These are phyloP conservation scores for Phytopythium mirpurense DNA, from an alignment of 352 stramenopile species.

Conservation along the genomic window DNA sequence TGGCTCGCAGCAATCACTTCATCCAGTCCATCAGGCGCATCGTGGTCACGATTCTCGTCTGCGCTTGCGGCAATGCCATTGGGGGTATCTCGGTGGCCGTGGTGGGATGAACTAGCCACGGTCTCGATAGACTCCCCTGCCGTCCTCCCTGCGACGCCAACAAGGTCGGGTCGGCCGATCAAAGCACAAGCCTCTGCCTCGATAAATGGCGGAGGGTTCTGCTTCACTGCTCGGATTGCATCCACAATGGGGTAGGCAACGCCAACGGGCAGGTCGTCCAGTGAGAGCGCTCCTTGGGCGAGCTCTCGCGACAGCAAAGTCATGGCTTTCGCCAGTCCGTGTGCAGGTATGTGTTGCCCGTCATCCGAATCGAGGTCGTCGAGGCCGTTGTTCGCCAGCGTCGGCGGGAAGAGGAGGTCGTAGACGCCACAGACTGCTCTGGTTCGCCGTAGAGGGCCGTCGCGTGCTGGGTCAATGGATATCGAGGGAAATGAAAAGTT, in stretches of 20 bases:
- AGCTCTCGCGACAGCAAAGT: conserved; percentile 41
- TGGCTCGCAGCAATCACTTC: conserved; percentile 50
- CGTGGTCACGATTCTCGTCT: conserved; percentile 1
- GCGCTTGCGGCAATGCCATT: conserved; percentile 5
- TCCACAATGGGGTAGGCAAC: conserved; percentile 56
- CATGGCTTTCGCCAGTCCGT: conserved; percentile 35
- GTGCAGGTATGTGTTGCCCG: neutral
- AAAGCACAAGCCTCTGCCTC: conserved; percentile 50
- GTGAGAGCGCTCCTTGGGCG: conserved; percentile 24
- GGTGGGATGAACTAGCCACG: conserved; percentile 1
- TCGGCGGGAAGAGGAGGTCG: conserved; percentile 23
- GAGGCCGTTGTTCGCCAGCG: neutral
- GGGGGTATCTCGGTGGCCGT: conserved; percentile 12
- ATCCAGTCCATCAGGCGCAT: conserved; percentile 58
- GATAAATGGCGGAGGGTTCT: conserved; percentile 50
- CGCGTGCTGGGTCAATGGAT: conserved; percentile 1
- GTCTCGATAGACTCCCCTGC: conserved; percentile 5
- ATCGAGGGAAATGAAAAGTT: conserved; percentile 22
- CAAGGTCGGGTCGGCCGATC: conserved; percentile 59
- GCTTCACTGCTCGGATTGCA: conserved; percentile 47
- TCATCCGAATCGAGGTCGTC: neutral
- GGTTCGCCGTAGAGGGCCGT: conserved; percentile 23
- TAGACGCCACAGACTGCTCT: conserved; percentile 36
- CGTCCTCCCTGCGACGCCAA: conserved; percentile 17
- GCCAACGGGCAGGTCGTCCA: conserved; percentile 55